Percentiles rank a stretch among this genome's conserved stretches.
Evolutionary conservation across 2,329 filamentous ascomycete genomes (phyloP).

Genomic region (Ophiocordyceps camponoti-saundersi): DNA sequence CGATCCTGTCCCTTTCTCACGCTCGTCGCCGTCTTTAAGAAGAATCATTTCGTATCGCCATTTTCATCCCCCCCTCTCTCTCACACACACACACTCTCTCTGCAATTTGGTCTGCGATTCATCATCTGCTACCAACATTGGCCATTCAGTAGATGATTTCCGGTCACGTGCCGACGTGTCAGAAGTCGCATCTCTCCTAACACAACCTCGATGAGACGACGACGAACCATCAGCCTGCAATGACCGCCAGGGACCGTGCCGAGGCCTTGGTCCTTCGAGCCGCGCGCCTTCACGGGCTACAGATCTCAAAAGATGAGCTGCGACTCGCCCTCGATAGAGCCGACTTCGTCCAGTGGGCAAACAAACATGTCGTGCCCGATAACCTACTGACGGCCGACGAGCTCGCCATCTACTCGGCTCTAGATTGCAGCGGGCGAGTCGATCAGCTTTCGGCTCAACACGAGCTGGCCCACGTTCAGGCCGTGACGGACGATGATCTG

Average conservation of each 20-base stretch:
- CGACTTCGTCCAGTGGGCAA: conserved; percentile 29
- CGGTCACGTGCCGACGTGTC: no score
- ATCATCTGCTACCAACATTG: no score
- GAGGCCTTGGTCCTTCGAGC: conserved; percentile 16
- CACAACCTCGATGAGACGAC: no score
- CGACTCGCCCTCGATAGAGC: conserved; percentile 18
- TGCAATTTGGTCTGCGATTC: no score
- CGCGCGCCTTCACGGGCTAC: conserved; percentile 14
- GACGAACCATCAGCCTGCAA: no score
- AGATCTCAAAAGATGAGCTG: conserved; percentile 18
- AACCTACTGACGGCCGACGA: conserved; percentile 38
- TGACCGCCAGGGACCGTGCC: conserved; percentile 7
- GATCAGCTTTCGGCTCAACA: conserved; percentile 25
- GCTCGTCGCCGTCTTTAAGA: no score
- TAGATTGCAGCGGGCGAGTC: conserved; percentile 30
- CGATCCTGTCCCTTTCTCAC: no score
- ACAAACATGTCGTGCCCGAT: conserved; percentile 28
- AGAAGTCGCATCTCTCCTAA: no score
- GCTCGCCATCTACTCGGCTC: conserved; percentile 31
- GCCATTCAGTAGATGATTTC: no score
- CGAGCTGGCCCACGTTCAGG: conserved; percentile 28
- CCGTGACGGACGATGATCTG: conserved; percentile 42
- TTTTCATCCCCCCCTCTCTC: no score
- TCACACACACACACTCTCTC: no score
- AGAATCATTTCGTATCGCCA: no score